Evolutionary conservation across 2,329 filamentous ascomycete genomes (phyloP).

Genomic region (Aspergillus texensis): DNA sequence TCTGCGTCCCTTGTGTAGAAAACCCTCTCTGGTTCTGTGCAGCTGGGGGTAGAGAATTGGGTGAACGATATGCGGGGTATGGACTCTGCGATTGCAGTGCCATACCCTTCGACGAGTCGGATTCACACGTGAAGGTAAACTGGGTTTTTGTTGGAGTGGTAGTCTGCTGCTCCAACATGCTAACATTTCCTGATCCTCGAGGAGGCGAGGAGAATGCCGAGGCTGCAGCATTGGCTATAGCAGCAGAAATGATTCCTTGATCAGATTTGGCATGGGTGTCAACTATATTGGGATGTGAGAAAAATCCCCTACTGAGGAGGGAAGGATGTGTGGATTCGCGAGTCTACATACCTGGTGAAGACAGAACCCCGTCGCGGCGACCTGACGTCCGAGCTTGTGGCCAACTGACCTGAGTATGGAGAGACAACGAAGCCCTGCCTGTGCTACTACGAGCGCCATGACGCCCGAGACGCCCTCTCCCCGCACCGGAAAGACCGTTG

Average conservation of each 20-base stretch:
- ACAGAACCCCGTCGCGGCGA: slow-evolving; percentile 50
- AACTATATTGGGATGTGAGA: slow-evolving; percentile 26
- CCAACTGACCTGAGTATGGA: slow-evolving; percentile 62
- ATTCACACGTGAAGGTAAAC: slow-evolving; percentile 96
- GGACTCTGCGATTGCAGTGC: slow-evolving; percentile 68
- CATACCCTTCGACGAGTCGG: slow-evolving; percentile 78
- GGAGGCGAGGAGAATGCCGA: slow-evolving; percentile 63
- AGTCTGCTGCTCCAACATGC: slow-evolving; percentile 72
- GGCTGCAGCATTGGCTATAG: slow-evolving; percentile 85
- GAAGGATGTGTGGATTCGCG: not conserved
- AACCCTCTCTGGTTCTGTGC: slow-evolving; percentile 43
- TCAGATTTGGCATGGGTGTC: slow-evolving; percentile 47
- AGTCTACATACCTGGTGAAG: slow-evolving; percentile 39
- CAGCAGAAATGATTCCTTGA: slow-evolving; percentile 86
- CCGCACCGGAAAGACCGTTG: slow-evolving; percentile 79
- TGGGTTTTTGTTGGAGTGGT: slow-evolving; percentile 74
- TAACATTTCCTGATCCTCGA: slow-evolving; percentile 75
- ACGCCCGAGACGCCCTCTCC: slow-evolving; percentile 80
- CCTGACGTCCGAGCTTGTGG: slow-evolving; percentile 51
- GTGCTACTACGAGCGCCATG: slow-evolving; percentile 50
- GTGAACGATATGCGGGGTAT: slow-evolving; percentile 40
- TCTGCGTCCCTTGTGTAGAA: slow-evolving; percentile 59
- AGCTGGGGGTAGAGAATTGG: slow-evolving; percentile 34
- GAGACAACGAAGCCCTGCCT: slow-evolving; percentile 64
- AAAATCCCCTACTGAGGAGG: slow-evolving; percentile 25